phyloP scores from a whole-genome alignment of 306 rosid genomes.

The Castanospermum australe region DNA sequence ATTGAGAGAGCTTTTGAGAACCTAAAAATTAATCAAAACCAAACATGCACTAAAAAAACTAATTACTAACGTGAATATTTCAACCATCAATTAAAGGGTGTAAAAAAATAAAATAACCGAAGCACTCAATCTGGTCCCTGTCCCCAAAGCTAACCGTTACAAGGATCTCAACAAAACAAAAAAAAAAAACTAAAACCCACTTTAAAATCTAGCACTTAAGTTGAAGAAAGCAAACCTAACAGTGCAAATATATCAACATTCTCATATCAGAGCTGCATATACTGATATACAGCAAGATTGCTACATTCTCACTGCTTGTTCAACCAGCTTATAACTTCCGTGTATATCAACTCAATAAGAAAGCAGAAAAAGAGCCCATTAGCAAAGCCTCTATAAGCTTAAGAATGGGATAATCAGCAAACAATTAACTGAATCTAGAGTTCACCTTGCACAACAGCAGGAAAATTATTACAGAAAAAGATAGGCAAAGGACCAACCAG shows the following conservation, averaged over 20 bases:
- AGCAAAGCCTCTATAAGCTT: not conserved
- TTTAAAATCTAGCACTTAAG: not conserved
- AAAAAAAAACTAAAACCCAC: not conserved
- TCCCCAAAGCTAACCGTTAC: too few species aligned
- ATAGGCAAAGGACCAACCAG: not conserved
- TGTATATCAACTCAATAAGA: not conserved
- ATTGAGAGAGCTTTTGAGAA: too few species aligned
- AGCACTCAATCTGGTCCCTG: not conserved
- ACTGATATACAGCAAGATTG: not conserved
- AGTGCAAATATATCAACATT: not conserved
- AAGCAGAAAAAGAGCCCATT: not conserved
- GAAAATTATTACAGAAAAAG: not conserved
- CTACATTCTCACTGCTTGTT: not conserved
- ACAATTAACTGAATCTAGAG: not conserved
- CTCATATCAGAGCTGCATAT: not conserved
- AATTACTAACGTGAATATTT: too few species aligned
- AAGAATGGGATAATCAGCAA: not conserved
- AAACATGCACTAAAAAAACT: too few species aligned
- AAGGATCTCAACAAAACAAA: not conserved
- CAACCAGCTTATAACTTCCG: not conserved
- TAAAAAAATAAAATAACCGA: not conserved
- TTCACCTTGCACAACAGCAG: not conserved
- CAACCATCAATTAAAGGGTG: not conserved
- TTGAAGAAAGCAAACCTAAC: not conserved
- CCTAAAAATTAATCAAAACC: too few species aligned